These are phyloP conservation scores for Carex littledalei DNA, from an alignment of 176 grass and related monocot species.

Conservation along the genomic window DNA sequence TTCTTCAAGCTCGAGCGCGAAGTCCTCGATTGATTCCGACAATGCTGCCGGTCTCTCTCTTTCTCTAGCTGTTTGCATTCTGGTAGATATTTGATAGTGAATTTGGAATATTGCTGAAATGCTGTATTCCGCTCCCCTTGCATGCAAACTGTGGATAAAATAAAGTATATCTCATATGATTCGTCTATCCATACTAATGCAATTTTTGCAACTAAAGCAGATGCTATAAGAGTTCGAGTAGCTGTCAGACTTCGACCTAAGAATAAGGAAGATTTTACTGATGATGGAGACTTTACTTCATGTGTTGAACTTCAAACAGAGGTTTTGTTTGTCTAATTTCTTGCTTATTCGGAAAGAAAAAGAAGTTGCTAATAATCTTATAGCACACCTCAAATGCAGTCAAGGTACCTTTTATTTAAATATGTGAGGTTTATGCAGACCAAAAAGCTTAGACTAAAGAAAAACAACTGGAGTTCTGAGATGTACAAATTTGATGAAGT, in stretches of 20 bases:
- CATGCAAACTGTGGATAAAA: not conserved
- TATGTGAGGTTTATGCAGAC: slow-evolving; percentile 32
- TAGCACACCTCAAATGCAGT: not conserved
- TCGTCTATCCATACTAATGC: not conserved
- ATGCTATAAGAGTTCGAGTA: slow-evolving; percentile 78
- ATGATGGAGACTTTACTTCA: slow-evolving; percentile 44
- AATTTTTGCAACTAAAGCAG: slow-evolving; percentile 28
- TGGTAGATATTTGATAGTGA: not conserved
- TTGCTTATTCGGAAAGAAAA: not conserved
- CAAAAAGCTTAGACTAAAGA: slow-evolving; percentile 74
- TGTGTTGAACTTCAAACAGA: slow-evolving; percentile 89
- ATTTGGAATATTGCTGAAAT: not conserved
- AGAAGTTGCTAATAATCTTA: slow-evolving; percentile 3
- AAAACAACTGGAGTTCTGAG: slow-evolving; percentile 89
- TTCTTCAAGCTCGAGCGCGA: not conserved
- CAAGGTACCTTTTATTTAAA: not conserved
- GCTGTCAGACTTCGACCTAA: slow-evolving; percentile 82
- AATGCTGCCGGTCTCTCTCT: slow-evolving; percentile 18
- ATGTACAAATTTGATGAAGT: slow-evolving; percentile 91
- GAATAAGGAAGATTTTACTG: slow-evolving; percentile 48
- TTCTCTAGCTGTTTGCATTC: not conserved
- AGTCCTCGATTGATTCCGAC: slow-evolving; percentile 22
- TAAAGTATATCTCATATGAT: not conserved
- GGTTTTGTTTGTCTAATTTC: slow-evolving; percentile 31
- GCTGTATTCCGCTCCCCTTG: not conserved